Evolutionary conservation across 495 filamentous ascomycete genomes (phyloP).

Genomic region (Daldinia decipiens): DNA sequence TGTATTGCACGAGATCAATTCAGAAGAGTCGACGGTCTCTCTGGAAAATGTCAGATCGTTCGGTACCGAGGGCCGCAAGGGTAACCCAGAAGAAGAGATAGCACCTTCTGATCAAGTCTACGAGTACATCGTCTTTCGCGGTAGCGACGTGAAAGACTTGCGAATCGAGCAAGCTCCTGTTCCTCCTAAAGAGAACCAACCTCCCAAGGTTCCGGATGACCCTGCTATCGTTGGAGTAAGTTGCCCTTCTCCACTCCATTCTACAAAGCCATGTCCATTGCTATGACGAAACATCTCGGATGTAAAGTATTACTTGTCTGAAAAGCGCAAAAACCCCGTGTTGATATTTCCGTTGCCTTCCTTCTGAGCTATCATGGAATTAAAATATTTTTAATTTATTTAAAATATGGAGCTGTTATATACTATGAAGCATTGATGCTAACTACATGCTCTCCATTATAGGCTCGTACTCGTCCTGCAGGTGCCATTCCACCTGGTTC

Average conservation of each 20-base stretch:
- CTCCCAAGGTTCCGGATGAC: slow-evolving; percentile 87
- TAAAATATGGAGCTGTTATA: not conserved
- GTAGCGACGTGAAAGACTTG: slow-evolving; percentile 98
- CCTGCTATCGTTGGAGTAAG: slow-evolving; percentile 98
- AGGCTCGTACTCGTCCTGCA: slow-evolving; percentile 55
- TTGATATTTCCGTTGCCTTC: slow-evolving; percentile 99
- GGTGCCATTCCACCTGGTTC: slow-evolving; percentile 54
- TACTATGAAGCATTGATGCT: slow-evolving; percentile 32
- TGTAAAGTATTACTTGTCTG: slow-evolving; percentile 82
- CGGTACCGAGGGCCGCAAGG: slow-evolving; percentile 90
- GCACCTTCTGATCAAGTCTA: slow-evolving; percentile 84
- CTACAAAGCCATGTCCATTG: slow-evolving; percentile 28
- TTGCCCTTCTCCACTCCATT: slow-evolving; percentile 39
- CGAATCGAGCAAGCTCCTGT: slow-evolving; percentile 81
- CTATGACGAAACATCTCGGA: slow-evolving; percentile 88
- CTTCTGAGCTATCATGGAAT: slow-evolving; percentile 76
- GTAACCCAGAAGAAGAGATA: slow-evolving; percentile 80
- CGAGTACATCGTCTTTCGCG: slow-evolving; percentile 99
- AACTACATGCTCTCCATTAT: slow-evolving; percentile 31
- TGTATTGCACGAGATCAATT: slow-evolving; percentile 96
- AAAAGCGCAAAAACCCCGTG: slow-evolving; percentile 87
- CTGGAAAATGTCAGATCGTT: slow-evolving; percentile 93
- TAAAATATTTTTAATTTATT: not conserved
- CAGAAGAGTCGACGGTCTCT: slow-evolving; percentile 93
- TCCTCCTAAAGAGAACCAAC: slow-evolving; percentile 73